phyloP scores from a whole-genome alignment of 2,329 filamentous ascomycete species.

The Fusarium transvaalense region DNA sequence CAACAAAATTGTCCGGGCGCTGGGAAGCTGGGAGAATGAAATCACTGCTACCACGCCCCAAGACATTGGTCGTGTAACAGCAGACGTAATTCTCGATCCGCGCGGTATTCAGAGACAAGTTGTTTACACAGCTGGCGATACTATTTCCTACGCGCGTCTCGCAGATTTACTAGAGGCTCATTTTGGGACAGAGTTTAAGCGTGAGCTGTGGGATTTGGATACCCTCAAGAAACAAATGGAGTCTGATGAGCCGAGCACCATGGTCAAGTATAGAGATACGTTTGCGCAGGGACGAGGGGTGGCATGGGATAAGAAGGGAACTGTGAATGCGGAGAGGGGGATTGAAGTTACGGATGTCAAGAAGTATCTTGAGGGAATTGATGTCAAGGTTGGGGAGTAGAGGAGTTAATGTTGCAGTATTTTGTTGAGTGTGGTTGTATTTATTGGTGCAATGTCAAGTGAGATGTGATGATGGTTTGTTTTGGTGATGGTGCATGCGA shows the following conservation, averaged over 20 bases:
- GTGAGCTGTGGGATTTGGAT: conserved; percentile 63
- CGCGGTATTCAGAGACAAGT: conserved; percentile 55
- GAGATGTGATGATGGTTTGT: not conserved
- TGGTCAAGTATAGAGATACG: conserved; percentile 71
- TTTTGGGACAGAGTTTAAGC: conserved; percentile 56
- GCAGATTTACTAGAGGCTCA: conserved; percentile 65
- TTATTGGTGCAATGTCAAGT: not conserved
- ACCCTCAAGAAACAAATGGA: conserved; percentile 60
- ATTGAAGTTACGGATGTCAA: conserved; percentile 60
- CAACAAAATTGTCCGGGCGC: conserved; percentile 59
- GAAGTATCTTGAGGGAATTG: conserved; percentile 52
- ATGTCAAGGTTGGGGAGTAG: conserved; percentile 29
- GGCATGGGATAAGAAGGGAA: conserved; percentile 66
- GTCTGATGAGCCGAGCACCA: conserved; percentile 60
- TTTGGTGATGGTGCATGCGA: not conserved
- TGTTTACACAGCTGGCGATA: conserved; percentile 72
- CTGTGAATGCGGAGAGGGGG: conserved; percentile 64
- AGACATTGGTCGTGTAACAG: conserved; percentile 73
- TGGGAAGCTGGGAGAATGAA: conserved; percentile 71
- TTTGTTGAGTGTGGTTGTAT: not conserved
- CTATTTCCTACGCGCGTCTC: conserved; percentile 66
- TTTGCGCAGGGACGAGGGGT: conserved; percentile 71
- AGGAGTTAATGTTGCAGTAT: not conserved
- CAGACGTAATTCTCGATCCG: conserved; percentile 65
- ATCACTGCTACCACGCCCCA: conserved; percentile 72